Conservation (phyloP, 148 eudicot species). For the Rhododendron ferrugineum region DNA sequence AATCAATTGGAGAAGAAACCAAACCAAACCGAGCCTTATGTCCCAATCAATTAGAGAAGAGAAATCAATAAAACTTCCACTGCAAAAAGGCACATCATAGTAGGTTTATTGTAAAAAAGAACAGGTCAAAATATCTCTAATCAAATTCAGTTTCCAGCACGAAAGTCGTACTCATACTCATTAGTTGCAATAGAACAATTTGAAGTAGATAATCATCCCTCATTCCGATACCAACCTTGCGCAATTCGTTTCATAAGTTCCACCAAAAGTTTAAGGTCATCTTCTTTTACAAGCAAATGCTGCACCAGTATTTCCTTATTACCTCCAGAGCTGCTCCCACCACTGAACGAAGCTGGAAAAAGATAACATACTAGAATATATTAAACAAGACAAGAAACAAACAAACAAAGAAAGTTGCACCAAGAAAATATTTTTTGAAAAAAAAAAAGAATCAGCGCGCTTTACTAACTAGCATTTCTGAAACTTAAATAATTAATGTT, state of each 20-base stretch:
- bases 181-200: too few species aligned
- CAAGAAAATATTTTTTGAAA: not conserved
- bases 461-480: not conserved
- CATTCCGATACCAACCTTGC: constrained; percentile 40
- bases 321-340: constrained; percentile 50
- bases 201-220: not conserved
- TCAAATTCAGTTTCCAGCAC: not conserved
- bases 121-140: not conserved
- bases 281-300: constrained; percentile 91
- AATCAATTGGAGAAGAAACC: not conserved
- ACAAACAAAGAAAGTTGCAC: not conserved
- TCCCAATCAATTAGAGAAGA: not conserved
- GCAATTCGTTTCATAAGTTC: constrained; percentile 75
- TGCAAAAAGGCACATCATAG: not conserved
- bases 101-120: not conserved
- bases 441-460: not conserved
- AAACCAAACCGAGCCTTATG: too few species aligned
- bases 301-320: constrained; percentile 83
- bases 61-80: not conserved
- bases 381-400: not conserved
- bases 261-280: constrained; percentile 59
- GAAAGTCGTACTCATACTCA: not conserved
- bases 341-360: constrained; percentile 62
- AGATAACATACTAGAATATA: not conserved
- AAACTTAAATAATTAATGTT: too few species aligned